Conservation (phyloP, 768 basidiomycete species). For the Mycena galopus region DNA sequence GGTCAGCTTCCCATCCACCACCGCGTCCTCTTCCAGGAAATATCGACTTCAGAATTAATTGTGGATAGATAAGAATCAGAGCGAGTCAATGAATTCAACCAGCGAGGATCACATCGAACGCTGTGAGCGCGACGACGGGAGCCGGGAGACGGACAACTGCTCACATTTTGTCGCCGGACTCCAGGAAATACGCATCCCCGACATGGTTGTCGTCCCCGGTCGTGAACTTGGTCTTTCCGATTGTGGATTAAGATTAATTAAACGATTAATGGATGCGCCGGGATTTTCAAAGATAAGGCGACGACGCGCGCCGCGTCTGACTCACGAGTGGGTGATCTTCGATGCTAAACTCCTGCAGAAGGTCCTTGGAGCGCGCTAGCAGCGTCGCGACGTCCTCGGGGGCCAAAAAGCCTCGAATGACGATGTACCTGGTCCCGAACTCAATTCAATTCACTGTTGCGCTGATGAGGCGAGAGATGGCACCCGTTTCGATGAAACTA, state of each 20-base stretch:
- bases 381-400: constrained; percentile 71
- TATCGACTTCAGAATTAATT: constrained; percentile 63
- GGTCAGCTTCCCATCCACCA: constrained; percentile 77
- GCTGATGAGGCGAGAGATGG: neutral
- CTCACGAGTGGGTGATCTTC: constrained; percentile 84
- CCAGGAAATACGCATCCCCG: constrained; percentile 94
- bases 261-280: neutral
- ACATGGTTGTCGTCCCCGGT: constrained; percentile 83
- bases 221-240: constrained; percentile 95
- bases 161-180: constrained; percentile 91
- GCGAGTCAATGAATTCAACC: neutral
- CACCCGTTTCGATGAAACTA: constrained; percentile 75
- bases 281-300: neutral
- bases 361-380: constrained; percentile 75
- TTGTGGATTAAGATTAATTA: no score
- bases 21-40: constrained; percentile 93
- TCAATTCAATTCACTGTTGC: neutral
- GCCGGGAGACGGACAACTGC: no score
- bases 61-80: neutral
- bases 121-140: no score
- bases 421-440: constrained; percentile 72
- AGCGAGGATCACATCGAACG: no score
- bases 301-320: no score
- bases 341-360: constrained; percentile 84
- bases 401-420: constrained; percentile 80